Conservation (phyloP, 2,329 filamentous ascomycete species). For the Hirsutella rhossiliensis region DNA sequence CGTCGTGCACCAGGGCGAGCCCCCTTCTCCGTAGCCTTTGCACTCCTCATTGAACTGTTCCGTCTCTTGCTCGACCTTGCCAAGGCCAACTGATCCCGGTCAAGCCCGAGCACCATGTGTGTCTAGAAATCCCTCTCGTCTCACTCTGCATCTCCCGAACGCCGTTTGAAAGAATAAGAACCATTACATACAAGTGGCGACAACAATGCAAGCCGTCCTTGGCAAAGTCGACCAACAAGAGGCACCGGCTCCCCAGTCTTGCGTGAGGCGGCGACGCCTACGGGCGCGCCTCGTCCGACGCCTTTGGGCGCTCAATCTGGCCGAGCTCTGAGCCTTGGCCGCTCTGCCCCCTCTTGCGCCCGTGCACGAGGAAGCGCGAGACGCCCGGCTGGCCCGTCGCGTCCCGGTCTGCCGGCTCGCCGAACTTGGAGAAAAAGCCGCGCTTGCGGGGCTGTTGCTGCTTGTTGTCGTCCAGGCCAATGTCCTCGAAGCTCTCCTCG, state of each 20-base stretch:
- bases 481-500: slow-evolving; percentile 81
- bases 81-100: too few species aligned
- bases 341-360: slow-evolving; percentile 54
- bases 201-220: too few species aligned
- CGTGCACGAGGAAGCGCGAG: slow-evolving; percentile 54
- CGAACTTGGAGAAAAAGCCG: slow-evolving; percentile 67
- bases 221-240: background rate
- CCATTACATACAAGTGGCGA: too few species aligned
- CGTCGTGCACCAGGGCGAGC: too few species aligned
- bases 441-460: slow-evolving; percentile 37
- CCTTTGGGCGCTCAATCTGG: slow-evolving; percentile 38
- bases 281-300: slow-evolving; percentile 8
- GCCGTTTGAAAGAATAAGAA: too few species aligned
- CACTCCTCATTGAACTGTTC: too few species aligned
- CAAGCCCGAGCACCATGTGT: too few species aligned
- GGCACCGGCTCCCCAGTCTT: background rate
- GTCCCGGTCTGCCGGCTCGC: slow-evolving; percentile 38
- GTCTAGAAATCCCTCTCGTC: too few species aligned
- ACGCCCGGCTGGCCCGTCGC: slow-evolving; percentile 24
- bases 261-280: background rate
- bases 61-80: too few species aligned
- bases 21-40: too few species aligned
- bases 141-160: too few species aligned
- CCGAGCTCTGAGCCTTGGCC: slow-evolving; percentile 62
- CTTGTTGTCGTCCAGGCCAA: slow-evolving; percentile 70